Percentiles rank a stretch among this genome's conserved stretches.
Conservation (phyloP, 306 rosid species). For the Abrus pulchellus region DNA sequence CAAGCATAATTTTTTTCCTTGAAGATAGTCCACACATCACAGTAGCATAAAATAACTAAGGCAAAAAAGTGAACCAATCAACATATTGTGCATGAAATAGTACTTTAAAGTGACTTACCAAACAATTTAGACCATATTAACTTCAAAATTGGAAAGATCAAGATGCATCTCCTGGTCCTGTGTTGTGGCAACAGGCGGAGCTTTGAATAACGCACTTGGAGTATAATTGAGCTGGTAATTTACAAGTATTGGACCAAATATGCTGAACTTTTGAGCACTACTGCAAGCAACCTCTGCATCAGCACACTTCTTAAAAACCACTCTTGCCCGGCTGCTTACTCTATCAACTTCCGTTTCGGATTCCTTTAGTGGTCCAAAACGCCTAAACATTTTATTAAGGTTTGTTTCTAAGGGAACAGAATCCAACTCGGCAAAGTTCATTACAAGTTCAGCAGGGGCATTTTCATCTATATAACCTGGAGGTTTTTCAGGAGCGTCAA, state of each 20-base stretch:
- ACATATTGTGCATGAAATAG: constrained; percentile 13
- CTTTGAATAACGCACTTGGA: constrained; percentile 74
- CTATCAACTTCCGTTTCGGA: constrained; percentile 94
- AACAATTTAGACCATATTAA: constrained; percentile 61
- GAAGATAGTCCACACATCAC: constrained; percentile 7
- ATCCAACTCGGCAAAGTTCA: constrained; percentile 88
- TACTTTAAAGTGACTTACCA: constrained; percentile 53
- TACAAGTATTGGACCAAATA: constrained; percentile 81
- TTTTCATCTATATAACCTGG: constrained; percentile 72
- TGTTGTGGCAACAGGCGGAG: constrained; percentile 64
- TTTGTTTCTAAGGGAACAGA: constrained; percentile 82
- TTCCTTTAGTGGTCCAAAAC: constrained; percentile 92
- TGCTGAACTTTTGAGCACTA: constrained; percentile 91
- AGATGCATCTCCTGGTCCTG: constrained; percentile 90
- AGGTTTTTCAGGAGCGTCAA: constrained; percentile 67
- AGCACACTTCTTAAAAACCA: constrained; percentile 77
- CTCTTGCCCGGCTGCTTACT: constrained; percentile 90
- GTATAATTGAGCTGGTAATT: constrained; percentile 87
- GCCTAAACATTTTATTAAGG: constrained; percentile 87
- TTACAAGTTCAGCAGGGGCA: constrained; percentile 87
- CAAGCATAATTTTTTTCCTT: background rate
- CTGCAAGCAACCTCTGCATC: constrained; percentile 91
- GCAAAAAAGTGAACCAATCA: constrained; percentile 25
- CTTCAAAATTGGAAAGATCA: constrained; percentile 77
- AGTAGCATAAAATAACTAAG: constrained; percentile 10